Evolutionary conservation across 179 eudicot species (phyloP), one percentile per base, ranked within the genome.

Genomic region (Drosera spatulata): DNA sequence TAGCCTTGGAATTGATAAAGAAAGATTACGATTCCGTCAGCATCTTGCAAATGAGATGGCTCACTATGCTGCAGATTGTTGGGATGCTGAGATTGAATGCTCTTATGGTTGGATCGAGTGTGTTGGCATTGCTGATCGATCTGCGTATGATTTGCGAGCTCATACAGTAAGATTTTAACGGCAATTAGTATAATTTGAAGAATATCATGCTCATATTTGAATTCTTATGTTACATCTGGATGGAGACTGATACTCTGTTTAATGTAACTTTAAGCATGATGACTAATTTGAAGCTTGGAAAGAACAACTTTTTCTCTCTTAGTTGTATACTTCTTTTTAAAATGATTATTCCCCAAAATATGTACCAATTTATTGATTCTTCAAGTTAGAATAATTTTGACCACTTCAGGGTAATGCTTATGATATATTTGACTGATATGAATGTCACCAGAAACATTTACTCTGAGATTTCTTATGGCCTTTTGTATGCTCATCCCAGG

Each of bases 11-110:
- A 91, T 91, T 68, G 96, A 91, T 63, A 82, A 72, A 66, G 91
- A 88, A 15, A 84, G 91, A 22, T 57, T 91, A 49, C 81, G 96
- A 10, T 91, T 91, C 69, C 83, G 96, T 61, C 98, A 91, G 61
- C 98, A 91, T 84, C 89, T 91, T 66, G 91, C 98, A 66, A 91
- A 91, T 79, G 98, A 91, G 79, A 91, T 91, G 98, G 98, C 98
- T 64, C 98, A 91, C 71, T 91, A 88, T 75, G 98, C 98, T 69
- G 91, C 98, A 37, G 96, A 91, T 66, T 91, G 98, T 70, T 91
- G 98, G 98, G 96, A 88, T 79, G 98, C 98, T 59, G 98, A 91
- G 71, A 91, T 91, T 67, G 98, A 91, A 68, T 82, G 88, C 74
- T 85, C 96, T 59, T 80, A 80, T 76, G 97, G 97, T n/a, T 91